phyloP scores from a whole-genome alignment of 176 grass and related monocot genomes.

The Aegilops speltoides region DNA sequence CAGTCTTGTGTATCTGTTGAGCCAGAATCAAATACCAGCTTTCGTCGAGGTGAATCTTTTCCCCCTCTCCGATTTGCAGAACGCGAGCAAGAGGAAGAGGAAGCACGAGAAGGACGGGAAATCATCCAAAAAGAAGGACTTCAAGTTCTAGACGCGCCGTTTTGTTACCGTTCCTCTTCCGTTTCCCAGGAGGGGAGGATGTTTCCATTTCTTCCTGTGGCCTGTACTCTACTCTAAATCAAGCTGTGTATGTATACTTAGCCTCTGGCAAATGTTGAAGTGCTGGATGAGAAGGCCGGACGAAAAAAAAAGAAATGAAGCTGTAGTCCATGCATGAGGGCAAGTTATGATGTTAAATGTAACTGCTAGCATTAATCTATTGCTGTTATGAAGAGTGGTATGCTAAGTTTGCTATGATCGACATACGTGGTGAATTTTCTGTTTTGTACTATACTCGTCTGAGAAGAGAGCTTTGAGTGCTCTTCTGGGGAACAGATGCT shows the following conservation, averaged over 20 bases:
- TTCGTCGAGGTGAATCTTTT: slow-evolving; percentile 31
- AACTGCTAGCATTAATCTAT: fast-evolving
- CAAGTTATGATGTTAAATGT: not conserved
- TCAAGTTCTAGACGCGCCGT: slow-evolving; percentile 67
- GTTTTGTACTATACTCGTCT: too few species aligned
- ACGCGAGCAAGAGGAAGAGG: slow-evolving; percentile 86
- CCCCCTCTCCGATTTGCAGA: slow-evolving; percentile 7
- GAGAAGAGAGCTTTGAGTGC: too few species aligned
- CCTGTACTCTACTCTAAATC: not conserved
- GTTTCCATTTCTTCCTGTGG: not conserved
- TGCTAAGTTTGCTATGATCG: too few species aligned
- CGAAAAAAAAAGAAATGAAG: not conserved
- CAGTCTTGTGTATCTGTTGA: not conserved
- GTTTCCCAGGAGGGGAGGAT: not conserved
- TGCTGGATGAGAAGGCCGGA: not conserved
- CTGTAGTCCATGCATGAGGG: not conserved
- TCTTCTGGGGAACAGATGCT: too few species aligned
- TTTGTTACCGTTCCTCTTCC: not conserved
- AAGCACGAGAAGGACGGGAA: slow-evolving; percentile 53
- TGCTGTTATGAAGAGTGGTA: too few species aligned
- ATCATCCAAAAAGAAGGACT: slow-evolving; percentile 87
- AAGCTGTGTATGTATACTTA: not conserved
- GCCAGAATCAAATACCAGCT: slow-evolving; percentile 29
- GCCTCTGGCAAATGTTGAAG: not conserved
- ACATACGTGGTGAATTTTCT: not conserved